phyloP scores from a whole-genome alignment of 2,329 filamentous ascomycete genomes.

The Trichoderma sp. region DNA sequence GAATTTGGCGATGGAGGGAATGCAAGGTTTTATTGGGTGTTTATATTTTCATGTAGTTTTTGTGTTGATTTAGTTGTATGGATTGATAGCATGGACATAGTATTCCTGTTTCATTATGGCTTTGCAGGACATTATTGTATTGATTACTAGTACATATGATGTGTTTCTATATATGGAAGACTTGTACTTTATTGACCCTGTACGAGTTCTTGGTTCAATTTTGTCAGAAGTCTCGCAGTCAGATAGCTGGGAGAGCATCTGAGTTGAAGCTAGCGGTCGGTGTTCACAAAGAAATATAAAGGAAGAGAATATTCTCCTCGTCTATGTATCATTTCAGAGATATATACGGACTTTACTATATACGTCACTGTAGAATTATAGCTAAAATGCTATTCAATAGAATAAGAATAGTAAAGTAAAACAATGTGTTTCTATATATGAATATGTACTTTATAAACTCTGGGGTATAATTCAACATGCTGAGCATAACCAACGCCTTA shows the following conservation, averaged over 20 bases:
- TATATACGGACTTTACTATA: too few species aligned
- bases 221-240: too few species aligned
- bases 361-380: too few species aligned
- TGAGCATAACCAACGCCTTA: neutral
- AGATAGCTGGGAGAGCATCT: too few species aligned
- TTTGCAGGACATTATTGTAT: neutral
- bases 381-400: too few species aligned
- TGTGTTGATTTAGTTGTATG: conserved; percentile 1
- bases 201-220: too few species aligned
- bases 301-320: too few species aligned
- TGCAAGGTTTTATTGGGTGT: too few species aligned
- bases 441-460: neutral
- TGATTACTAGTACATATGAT: neutral
- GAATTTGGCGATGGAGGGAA: conserved; percentile 9
- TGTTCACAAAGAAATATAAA: too few species aligned
- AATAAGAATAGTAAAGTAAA: neutral
- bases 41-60: neutral
- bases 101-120: neutral
- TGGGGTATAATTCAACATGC: conserved; percentile 2
- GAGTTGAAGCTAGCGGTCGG: too few species aligned
- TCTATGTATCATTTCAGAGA: too few species aligned
- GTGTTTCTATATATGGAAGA: neutral
- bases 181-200: too few species aligned
- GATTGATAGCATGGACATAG: neutral
- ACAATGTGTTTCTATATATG: neutral